Percentiles rank a stretch among this genome's conserved stretches.
Conservation (phyloP, 768 basidiomycete species). For the Rhizopogon rudus region DNA sequence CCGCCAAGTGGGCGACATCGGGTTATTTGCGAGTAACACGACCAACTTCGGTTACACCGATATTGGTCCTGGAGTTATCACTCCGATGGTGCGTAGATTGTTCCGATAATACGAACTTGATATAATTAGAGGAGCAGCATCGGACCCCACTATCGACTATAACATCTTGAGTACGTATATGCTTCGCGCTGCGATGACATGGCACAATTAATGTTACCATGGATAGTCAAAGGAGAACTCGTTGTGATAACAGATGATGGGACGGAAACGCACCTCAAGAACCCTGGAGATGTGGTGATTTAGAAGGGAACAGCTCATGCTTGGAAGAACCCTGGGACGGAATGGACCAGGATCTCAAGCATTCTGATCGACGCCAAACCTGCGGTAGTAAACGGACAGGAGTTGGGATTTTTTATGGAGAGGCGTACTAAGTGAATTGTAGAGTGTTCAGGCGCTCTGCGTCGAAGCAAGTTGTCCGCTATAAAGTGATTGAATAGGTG, state of each 20-base stretch:
- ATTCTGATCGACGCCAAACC: conserved; percentile 53
- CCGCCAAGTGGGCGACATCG: conserved; percentile 37
- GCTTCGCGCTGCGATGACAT: not conserved
- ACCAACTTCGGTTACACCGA: conserved; percentile 50
- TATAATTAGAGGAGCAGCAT: conserved; percentile 4
- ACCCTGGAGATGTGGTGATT: conserved; percentile 52
- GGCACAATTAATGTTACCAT: not conserved
- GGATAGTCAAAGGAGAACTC: conserved; percentile 48
- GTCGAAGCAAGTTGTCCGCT: not conserved
- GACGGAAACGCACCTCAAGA: conserved; percentile 44
- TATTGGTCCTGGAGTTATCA: conserved; percentile 44
- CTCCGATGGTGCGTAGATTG: conserved; percentile 41
- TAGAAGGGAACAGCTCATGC: conserved; percentile 57
- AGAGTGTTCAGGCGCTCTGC: conserved; percentile 11
- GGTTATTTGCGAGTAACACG: conserved; percentile 37
- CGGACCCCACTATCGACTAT: conserved; percentile 55
- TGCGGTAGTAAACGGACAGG: conserved; percentile 39
- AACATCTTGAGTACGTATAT: conserved; percentile 48
- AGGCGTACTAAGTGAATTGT: not conserved
- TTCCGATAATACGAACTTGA: not conserved
- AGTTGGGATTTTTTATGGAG: conserved; percentile 23
- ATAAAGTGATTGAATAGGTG: not conserved
- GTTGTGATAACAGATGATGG: conserved; percentile 55
- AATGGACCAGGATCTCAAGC: conserved; percentile 48
- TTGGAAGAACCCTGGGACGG: conserved; percentile 49